These are phyloP conservation scores for Gryganskiella cystojenkinii DNA, from an alignment of 192 early-diverging fungal species.

Conservation along the genomic window DNA sequence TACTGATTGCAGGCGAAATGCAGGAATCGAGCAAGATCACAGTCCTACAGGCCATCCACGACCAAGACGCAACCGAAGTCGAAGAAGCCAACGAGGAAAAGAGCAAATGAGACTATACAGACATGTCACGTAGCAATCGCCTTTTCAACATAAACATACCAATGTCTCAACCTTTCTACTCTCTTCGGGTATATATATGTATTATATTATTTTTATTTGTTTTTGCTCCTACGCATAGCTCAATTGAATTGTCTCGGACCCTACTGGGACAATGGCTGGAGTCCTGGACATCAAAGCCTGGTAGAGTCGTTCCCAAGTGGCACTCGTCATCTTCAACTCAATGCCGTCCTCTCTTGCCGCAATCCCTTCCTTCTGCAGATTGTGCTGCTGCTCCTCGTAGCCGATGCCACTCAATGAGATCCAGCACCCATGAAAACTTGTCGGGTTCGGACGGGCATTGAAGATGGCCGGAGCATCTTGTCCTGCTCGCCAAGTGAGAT, in stretches of 20 bases:
- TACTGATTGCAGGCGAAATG: slow-evolving; percentile 92
- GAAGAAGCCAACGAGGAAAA: slow-evolving; percentile 78
- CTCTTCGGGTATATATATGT: no score
- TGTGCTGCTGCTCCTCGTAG: slow-evolving; percentile 2
- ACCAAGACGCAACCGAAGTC: slow-evolving; percentile 81
- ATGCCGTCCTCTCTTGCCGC: slow-evolving; percentile 36
- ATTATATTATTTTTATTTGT: no score
- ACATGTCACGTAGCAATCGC: no score
- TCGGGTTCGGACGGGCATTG: slow-evolving; percentile 45
- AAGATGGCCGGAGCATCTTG: slow-evolving; percentile 40
- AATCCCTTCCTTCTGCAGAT: slow-evolving; percentile 15
- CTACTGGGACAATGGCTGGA: slow-evolving; percentile 34
- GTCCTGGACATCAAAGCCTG: slow-evolving; percentile 42
- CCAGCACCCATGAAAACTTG: slow-evolving; percentile 49
- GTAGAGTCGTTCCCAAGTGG: slow-evolving; percentile 45
- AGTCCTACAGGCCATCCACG: slow-evolving; percentile 73
- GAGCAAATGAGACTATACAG: slow-evolving; percentile 48
- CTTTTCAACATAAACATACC: not conserved
- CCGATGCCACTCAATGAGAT: slow-evolving; percentile 30
- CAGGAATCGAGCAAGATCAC: slow-evolving; percentile 94
- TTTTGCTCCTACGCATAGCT: slow-evolving; percentile 24
- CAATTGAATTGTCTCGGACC: slow-evolving; percentile 32
- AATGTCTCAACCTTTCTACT: not conserved
- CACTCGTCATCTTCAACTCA: slow-evolving; percentile 33
- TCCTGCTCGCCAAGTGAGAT: slow-evolving; percentile 39